These are phyloP conservation scores for Stephanodiscus minutulus DNA, from an alignment of 108 stramenopile species.

Conservation along the genomic window DNA sequence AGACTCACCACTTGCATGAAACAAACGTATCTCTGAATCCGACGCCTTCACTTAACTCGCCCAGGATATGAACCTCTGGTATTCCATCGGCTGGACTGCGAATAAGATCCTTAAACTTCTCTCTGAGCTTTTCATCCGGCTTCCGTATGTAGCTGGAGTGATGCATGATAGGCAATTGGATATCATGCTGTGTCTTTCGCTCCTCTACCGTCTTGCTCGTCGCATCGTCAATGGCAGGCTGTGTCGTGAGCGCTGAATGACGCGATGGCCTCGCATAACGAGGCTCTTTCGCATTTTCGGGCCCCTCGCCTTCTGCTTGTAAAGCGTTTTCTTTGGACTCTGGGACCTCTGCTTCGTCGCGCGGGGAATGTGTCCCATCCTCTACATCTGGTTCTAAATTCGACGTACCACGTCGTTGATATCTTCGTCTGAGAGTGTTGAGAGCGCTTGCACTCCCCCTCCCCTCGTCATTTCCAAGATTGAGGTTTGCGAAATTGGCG, in stretches of 20 bases:
- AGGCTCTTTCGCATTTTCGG: not conserved
- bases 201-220: constrained; percentile 4
- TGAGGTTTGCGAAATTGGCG: not conserved
- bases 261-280: not conserved
- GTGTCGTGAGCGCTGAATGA: not conserved
- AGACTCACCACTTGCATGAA: constrained; percentile 63
- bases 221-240: not conserved
- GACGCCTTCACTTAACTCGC: constrained; percentile 56
- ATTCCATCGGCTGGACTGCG: constrained; percentile 41
- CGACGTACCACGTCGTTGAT: constrained; percentile 11
- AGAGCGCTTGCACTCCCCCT: not conserved
- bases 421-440: constrained; percentile 22
- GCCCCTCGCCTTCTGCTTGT: not conserved
- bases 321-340: constrained; percentile 7
- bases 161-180: constrained; percentile 18
- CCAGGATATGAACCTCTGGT: constrained; percentile 69
- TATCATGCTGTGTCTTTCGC: not conserved
- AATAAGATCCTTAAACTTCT: constrained; percentile 40
- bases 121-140: constrained; percentile 40
- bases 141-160: constrained; percentile 40
- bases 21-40: constrained; percentile 54
- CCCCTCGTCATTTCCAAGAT: constrained; percentile 3
- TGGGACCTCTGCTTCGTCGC: not conserved
- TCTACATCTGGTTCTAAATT: constrained; percentile 13
- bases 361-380: not conserved